Conservation (phyloP, 108 stramenopile genomes). For the Cyclotella sp. region DNA sequence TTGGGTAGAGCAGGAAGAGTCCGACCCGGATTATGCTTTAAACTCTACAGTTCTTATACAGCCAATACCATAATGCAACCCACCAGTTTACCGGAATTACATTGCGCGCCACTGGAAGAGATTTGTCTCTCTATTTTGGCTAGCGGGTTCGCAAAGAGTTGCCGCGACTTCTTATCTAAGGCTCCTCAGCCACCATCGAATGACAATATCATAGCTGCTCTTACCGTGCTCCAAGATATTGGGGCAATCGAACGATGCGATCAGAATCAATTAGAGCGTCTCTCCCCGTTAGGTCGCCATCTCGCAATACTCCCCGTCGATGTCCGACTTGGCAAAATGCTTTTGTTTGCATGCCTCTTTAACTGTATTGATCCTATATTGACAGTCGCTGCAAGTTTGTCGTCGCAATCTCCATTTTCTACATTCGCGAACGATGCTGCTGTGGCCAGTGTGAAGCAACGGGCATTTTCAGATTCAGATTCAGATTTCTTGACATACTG, state of each 20-base stretch:
- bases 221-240: conserved; percentile 70
- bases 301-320: conserved; percentile 91
- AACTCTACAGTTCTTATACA: conserved; percentile 83
- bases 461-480: conserved; percentile 60
- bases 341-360: conserved; percentile 18
- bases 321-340: conserved; percentile 88
- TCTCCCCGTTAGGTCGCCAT: conserved; percentile 92
- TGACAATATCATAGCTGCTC: conserved; percentile 69
- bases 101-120: conserved; percentile 62
- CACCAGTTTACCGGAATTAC: conserved; percentile 85
- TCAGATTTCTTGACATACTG: conserved; percentile 91
- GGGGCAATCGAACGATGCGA: conserved; percentile 63
- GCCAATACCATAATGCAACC: conserved; percentile 65
- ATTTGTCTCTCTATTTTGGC: conserved; percentile 81
- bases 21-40: conserved; percentile 74
- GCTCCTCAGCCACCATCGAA: conserved; percentile 94
- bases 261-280: conserved; percentile 34
- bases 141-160: conserved; percentile 47
- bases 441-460: conserved; percentile 80
- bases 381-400: conserved; percentile 84
- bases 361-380: conserved; percentile 76
- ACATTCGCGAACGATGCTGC: conserved; percentile 64
- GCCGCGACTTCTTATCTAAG: conserved; percentile 79
- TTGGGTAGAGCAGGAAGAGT: conserved; percentile 95
- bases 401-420: conserved; percentile 82